A percentile compares a stretch with the other conserved stretches of the same genome.
These are phyloP conservation scores for Nectriaceae sp. DNA, from an alignment of 2,329 filamentous ascomycete species.

Conservation along the genomic window DNA sequence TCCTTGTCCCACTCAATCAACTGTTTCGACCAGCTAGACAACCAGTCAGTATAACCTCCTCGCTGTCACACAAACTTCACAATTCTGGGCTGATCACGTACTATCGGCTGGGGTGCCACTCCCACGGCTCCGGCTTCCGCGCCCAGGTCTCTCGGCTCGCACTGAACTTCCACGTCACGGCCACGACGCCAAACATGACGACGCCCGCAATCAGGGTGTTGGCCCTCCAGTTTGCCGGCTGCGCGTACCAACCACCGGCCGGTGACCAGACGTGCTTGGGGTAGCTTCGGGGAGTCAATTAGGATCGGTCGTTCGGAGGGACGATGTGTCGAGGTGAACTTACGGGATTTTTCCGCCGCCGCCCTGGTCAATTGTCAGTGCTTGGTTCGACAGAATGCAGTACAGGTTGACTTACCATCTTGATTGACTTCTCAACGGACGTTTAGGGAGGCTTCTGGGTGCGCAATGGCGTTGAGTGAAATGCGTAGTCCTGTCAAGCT, in stretches of 20 bases:
- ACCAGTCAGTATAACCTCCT: conserved; percentile 22
- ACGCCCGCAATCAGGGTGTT: conserved; percentile 81
- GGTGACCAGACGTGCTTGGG: conserved; percentile 99
- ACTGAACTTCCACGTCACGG: conserved; percentile 70
- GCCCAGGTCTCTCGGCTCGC: conserved; percentile 73
- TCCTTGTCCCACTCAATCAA: conserved; percentile 48
- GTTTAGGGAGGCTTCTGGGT: conserved; percentile 25
- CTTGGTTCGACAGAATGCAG: not conserved
- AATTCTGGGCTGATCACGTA: conserved; percentile 47
- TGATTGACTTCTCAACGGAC: conserved; percentile 43
- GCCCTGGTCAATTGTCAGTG: conserved; percentile 59
- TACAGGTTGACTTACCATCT: conserved; percentile 54
- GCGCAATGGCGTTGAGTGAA: conserved; percentile 34
- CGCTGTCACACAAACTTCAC: not conserved
- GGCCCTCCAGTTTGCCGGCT: conserved; percentile 90
- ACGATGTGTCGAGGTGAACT: conserved; percentile 34
- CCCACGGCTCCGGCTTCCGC: conserved; percentile 72
- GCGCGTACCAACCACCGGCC: conserved; percentile 94
- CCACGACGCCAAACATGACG: conserved; percentile 68
- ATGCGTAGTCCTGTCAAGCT: conserved; percentile 3
- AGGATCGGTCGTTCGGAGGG: conserved; percentile 17
- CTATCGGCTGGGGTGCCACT: conserved; percentile 86
- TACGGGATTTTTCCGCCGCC: conserved; percentile 70
- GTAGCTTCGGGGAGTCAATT: conserved; percentile 59
- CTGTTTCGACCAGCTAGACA: conserved; percentile 46